Conservation (phyloP, 106 monocot species). For the Vanilla planifolia region DNA sequence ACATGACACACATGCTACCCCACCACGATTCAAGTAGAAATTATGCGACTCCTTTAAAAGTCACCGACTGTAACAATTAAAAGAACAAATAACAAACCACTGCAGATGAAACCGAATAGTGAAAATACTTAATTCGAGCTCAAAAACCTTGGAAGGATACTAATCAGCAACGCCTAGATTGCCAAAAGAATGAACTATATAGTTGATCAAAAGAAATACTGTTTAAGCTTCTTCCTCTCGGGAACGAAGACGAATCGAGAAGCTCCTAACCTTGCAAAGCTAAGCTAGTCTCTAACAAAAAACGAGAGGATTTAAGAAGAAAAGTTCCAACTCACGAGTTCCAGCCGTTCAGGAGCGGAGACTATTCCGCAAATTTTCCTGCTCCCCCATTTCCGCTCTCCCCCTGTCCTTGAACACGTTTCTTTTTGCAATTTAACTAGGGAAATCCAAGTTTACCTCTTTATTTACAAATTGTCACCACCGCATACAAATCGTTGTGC, state of each 20-base stretch:
- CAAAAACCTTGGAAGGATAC: neutral
- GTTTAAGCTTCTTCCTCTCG: neutral
- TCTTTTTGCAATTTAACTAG: no score
- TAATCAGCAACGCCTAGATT: neutral
- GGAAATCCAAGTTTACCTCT: no score
- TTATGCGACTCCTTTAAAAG: neutral
- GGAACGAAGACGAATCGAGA: conserved; percentile 5
- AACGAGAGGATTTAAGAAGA: neutral
- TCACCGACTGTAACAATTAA: neutral
- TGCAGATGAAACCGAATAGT: neutral
- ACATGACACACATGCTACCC: neutral
- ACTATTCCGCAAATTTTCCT: no score
- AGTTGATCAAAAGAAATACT: neutral
- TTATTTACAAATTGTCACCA: no score
- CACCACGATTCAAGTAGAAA: neutral
- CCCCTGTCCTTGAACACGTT: no score
- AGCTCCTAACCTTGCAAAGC: neutral
- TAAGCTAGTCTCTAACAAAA: neutral
- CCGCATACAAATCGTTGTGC: no score
- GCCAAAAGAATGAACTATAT: neutral
- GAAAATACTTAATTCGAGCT: neutral
- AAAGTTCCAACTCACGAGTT: neutral
- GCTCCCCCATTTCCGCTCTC: no score
- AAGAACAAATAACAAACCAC: neutral
- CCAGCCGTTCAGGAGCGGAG: no score